phyloP scores from a whole-genome alignment of 495 filamentous ascomycete species.

The Aspergillus cavernicola region DNA sequence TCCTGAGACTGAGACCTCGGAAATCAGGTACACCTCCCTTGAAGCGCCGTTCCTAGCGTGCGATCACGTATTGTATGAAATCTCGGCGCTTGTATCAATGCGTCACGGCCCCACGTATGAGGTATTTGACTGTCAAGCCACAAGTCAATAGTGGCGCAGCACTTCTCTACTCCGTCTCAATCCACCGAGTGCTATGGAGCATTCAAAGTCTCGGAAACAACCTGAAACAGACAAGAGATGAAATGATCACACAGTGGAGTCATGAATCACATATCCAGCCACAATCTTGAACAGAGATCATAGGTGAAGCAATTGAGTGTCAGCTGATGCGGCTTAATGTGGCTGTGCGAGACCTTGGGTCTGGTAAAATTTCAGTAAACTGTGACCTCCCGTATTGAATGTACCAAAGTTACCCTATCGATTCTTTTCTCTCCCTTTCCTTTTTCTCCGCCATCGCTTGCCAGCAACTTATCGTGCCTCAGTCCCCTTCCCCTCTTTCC shows the following conservation, averaged over 20 bases:
- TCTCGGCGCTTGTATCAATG: background rate
- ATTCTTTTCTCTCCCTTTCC: background rate
- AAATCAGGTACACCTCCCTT: slow-evolving; percentile 1
- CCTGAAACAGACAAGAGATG: background rate
- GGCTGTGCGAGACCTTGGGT: background rate
- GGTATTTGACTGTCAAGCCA: background rate
- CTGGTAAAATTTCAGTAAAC: no score
- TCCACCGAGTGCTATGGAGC: no score
- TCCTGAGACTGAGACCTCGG: background rate
- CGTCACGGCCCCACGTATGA: background rate
- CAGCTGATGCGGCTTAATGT: background rate
- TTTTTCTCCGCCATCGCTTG: background rate
- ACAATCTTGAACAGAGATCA: background rate
- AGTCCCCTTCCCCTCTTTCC: slow-evolving; percentile 5
- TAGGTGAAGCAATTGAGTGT: background rate
- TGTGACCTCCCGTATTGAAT: background rate
- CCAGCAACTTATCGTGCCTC: background rate
- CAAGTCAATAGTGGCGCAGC: background rate
- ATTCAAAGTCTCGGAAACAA: no score
- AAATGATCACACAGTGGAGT: background rate
- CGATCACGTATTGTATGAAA: background rate
- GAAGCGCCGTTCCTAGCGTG: background rate
- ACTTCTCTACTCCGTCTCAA: background rate
- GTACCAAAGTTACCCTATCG: background rate
- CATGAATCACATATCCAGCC: background rate